Conservation (phyloP, 2,329 filamentous ascomycete genomes). For the Ceratocystis colombiana region DNA sequence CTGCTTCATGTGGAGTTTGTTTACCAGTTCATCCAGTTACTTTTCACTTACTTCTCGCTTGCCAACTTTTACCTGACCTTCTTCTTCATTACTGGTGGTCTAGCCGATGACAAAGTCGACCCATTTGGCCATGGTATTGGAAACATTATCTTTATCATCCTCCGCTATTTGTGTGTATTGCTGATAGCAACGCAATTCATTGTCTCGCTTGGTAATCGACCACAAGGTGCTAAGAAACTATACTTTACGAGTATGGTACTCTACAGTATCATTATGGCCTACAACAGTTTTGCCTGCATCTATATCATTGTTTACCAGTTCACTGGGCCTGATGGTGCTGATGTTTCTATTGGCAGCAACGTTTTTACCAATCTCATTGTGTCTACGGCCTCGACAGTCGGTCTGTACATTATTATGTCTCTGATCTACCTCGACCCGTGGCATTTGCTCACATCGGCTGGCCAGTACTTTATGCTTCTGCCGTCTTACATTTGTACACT, state of each 20-base stretch:
- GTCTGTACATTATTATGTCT: conserved; percentile 91
- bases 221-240: conserved; percentile 85
- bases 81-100: conserved; percentile 90
- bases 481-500: conserved; percentile 93
- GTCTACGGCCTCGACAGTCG: conserved; percentile 76
- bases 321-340: conserved; percentile 38
- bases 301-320: conserved; percentile 86
- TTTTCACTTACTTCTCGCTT: conserved; percentile 96
- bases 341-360: conserved; percentile 63
- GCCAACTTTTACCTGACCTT: conserved; percentile 99
- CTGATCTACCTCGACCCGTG: conserved; percentile 95
- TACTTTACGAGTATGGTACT: conserved; percentile 80
- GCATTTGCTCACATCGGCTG: conserved; percentile 93
- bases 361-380: conserved; percentile 93
- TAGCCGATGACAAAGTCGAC: conserved; percentile 68
- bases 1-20: conserved; percentile 90
- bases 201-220: conserved; percentile 87
- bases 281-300: conserved; percentile 79
- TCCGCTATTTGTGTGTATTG: conserved; percentile 76
- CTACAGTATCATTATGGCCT: conserved; percentile 91
- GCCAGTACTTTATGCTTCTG: conserved; percentile 85
- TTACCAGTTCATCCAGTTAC: conserved; percentile 83
- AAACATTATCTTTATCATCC: conserved; percentile 70
- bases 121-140: conserved; percentile 86
- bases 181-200: conserved; percentile 95